phyloP scores from a whole-genome alignment of 2,329 filamentous ascomycete species.

The Fusarium paranaense region DNA sequence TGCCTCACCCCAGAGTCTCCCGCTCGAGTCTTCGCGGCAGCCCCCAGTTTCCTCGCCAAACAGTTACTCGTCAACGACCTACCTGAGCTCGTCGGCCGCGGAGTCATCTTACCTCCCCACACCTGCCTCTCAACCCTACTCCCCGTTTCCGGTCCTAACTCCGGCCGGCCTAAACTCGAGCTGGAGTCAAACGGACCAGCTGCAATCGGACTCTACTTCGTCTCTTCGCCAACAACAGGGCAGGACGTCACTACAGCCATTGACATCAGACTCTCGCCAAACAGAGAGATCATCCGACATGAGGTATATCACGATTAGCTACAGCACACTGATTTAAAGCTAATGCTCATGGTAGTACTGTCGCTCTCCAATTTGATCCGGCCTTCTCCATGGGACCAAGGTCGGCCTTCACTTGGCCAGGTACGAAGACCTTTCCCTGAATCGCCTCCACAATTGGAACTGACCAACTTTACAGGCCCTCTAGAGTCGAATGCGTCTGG shows the following conservation, averaged over 20 bases:
- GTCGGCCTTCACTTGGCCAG: constrained; percentile 64
- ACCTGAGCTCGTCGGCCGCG: constrained; percentile 37
- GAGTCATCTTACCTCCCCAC: constrained; percentile 43
- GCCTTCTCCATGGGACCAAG: constrained; percentile 64
- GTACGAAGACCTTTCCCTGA: constrained; percentile 45
- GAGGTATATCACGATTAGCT: constrained; percentile 32
- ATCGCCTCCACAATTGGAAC: neutral
- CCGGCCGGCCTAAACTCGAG: constrained; percentile 36
- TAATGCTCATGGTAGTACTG: constrained; percentile 52
- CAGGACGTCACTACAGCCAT: constrained; percentile 20
- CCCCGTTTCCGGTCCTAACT: constrained; percentile 39
- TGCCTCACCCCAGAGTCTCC: constrained; percentile 39
- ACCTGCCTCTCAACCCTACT: constrained; percentile 41
- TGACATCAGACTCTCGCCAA: constrained; percentile 22
- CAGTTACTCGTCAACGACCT: constrained; percentile 38
- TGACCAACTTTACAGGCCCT: constrained; percentile 37
- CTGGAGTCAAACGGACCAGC: constrained; percentile 38
- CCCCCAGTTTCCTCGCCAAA: constrained; percentile 38
- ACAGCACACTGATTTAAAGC: neutral
- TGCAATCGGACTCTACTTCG: constrained; percentile 33
- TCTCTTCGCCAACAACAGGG: constrained; percentile 31
- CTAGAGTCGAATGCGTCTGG: constrained; percentile 51
- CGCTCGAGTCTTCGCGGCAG: constrained; percentile 34
- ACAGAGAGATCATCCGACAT: constrained; percentile 32
- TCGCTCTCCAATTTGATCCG: constrained; percentile 64